Conservation (phyloP, 2,329 filamentous ascomycete species). For the Scedosporium dehoogii region DNA sequence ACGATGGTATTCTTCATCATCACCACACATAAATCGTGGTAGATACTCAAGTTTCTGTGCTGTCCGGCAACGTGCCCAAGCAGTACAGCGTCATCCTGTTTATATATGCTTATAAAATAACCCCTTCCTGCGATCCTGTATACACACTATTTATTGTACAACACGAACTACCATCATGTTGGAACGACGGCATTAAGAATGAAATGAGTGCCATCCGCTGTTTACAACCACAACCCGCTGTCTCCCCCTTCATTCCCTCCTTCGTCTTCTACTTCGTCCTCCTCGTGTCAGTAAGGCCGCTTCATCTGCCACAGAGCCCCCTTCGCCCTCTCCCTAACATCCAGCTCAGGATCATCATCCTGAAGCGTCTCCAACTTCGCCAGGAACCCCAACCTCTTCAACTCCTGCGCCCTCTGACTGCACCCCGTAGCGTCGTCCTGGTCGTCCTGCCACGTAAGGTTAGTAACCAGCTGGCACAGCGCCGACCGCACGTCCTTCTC, state of each 20-base stretch:
- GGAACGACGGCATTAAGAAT: neutral
- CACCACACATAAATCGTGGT: neutral
- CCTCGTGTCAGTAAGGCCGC: conserved; percentile 8
- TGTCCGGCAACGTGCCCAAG: neutral
- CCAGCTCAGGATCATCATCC: conserved; percentile 62
- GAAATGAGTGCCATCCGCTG: neutral
- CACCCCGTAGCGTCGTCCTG: conserved; percentile 52
- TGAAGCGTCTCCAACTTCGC: conserved; percentile 52
- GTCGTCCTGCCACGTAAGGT: conserved; percentile 77
- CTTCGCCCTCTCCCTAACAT: conserved; percentile 78
- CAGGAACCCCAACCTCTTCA: conserved; percentile 63
- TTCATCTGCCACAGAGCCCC: conserved; percentile 66
- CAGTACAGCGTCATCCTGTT: neutral
- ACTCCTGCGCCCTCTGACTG: conserved; percentile 53
- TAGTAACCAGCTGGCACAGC: conserved; percentile 76
- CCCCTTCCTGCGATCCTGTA: neutral
- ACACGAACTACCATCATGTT: neutral
- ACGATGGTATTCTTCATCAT: neutral
- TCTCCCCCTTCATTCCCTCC: neutral
- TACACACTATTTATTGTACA: neutral
- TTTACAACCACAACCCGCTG: neutral
- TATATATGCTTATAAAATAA: neutral
- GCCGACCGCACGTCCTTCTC: conserved; percentile 65
- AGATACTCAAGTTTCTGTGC: neutral
- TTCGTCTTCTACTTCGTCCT: neutral